Evolutionary conservation across 2,329 filamentous ascomycete genomes (phyloP).

Genomic region (Coleophoma eucalyptorum): DNA sequence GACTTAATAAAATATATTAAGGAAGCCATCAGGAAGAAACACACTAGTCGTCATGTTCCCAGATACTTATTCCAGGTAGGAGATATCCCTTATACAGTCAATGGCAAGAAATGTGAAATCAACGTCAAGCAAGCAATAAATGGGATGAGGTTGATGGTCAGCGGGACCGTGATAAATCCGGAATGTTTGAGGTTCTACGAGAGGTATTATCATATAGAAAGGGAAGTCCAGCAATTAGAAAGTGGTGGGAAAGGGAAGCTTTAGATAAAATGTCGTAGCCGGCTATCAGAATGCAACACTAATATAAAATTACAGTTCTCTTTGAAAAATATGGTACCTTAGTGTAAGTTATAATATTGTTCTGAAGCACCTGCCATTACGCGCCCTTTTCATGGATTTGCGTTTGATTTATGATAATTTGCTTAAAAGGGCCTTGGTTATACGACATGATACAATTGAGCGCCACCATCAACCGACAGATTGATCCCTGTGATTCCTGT

Average conservation of each 20-base stretch:
- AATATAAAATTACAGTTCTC: too few relatives aligned
- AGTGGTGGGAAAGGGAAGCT: too few relatives aligned
- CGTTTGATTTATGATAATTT: too few relatives aligned
- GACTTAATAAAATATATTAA: slow-evolving; percentile 56
- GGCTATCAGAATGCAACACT: too few relatives aligned
- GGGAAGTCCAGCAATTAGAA: too few relatives aligned
- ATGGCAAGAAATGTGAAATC: slow-evolving; percentile 80
- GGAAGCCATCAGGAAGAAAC: slow-evolving; percentile 58
- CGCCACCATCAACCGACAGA: not conserved
- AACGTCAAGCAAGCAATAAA: slow-evolving; percentile 83
- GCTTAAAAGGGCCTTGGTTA: slow-evolving; percentile 7
- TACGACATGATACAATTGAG: not conserved
- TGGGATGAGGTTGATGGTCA: slow-evolving; percentile 69
- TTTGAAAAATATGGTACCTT: too few relatives aligned
- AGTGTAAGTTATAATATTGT: too few relatives aligned
- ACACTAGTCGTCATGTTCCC: slow-evolving; percentile 73
- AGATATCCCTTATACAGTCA: slow-evolving; percentile 79
- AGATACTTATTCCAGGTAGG: slow-evolving; percentile 75
- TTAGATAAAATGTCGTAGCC: too few relatives aligned
- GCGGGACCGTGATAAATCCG: slow-evolving; percentile 74
- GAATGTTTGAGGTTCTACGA: slow-evolving; percentile 75
- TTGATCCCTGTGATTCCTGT: not conserved
- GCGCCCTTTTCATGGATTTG: too few relatives aligned
- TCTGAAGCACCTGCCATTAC: too few relatives aligned
- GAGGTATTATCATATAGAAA: too few relatives aligned